Evolutionary conservation across 2,329 filamentous ascomycete species (phyloP).

Genomic region (Davidsoniella eucalypti): DNA sequence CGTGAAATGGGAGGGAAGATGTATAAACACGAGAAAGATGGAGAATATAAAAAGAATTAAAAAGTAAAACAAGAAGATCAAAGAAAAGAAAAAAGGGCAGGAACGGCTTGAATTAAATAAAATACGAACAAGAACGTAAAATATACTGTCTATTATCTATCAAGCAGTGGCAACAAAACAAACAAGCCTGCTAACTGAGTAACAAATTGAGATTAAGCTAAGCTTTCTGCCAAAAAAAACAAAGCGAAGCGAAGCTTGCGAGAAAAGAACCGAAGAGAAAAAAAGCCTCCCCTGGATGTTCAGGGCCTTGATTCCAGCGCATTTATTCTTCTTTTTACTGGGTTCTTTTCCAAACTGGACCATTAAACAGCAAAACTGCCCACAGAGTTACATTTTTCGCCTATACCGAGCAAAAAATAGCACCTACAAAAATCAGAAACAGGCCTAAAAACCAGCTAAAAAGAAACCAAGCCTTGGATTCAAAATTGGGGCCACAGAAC

Average conservation of each 20-base stretch:
- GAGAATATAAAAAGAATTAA: neutral
- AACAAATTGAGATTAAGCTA: neutral
- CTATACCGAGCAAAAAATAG: too few relatives aligned
- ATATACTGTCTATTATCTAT: neutral
- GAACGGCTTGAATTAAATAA: slow-evolving; percentile 1
- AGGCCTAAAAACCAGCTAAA: too few relatives aligned
- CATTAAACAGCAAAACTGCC: too few relatives aligned
- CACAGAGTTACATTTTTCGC: too few relatives aligned
- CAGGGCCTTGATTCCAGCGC: too few relatives aligned
- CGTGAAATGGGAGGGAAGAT: too few relatives aligned
- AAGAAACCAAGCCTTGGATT: too few relatives aligned
- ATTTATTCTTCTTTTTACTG: too few relatives aligned
- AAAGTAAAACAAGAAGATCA: neutral
- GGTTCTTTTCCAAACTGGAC: too few relatives aligned
- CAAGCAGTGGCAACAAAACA: neutral
- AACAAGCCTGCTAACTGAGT: neutral
- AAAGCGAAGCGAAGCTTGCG: neutral
- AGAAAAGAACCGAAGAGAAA: neutral
- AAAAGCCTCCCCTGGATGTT: neutral
- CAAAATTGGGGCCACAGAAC: too few relatives aligned
- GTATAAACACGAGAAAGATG: neutral
- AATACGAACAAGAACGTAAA: neutral
- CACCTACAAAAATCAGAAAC: too few relatives aligned
- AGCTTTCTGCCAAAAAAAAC: neutral
- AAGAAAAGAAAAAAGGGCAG: neutral